Base-by-base conservation (phyloP, 2,329 filamentous ascomycete genomes). In the Meredithiella fracta region DNA sequence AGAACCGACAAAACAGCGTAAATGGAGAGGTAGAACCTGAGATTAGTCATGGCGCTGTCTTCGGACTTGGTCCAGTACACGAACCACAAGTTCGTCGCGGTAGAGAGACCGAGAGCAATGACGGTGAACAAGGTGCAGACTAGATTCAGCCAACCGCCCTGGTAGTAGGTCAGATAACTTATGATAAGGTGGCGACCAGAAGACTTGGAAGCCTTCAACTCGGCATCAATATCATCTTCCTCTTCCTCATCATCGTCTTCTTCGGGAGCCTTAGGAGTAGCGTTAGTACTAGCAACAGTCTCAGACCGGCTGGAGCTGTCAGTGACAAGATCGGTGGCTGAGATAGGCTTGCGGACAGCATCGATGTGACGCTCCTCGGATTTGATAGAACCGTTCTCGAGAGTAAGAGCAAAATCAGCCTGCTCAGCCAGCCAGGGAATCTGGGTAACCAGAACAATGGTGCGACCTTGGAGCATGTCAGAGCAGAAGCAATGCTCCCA, bases 401-500 rank as follows among this genome's bases (percentile, higher is more conserved):
- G 64, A 0, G 62, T 60, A 31, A 77, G 63, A 9, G 68, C 65
- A 9, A 75, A 63, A 57, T 77, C 75, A 7, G 73, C 72, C 62
- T 77, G 74, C 2, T 71, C 67, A 0, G 73, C 66, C 44, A 77
- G 70, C 74, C 74, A 77, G 1, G 72, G 73, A 40, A 76, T 63
- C 60, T 80, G 78, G 2, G 76, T 79, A 2, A 80, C 77, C 15
- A 81, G 67, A 4, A 81, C 72, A 1, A 73, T 70, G 1, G 78
- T 81, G 29, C 77, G 69, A 7, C 72, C 75, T 20, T 68, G 68
- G 8, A 81, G 68, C 25, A 81, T 62, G 51, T 77, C 74, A 50
- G 71, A 69, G 58, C 77, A 79, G 62, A 82, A 80, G 60, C 75
- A 79, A 55, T 73, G 68, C 57, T 76, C 71, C 73, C 77, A 80